phyloP scores from a whole-genome alignment of 139 green algal genomes.

The Dunaliella primolecta region DNA sequence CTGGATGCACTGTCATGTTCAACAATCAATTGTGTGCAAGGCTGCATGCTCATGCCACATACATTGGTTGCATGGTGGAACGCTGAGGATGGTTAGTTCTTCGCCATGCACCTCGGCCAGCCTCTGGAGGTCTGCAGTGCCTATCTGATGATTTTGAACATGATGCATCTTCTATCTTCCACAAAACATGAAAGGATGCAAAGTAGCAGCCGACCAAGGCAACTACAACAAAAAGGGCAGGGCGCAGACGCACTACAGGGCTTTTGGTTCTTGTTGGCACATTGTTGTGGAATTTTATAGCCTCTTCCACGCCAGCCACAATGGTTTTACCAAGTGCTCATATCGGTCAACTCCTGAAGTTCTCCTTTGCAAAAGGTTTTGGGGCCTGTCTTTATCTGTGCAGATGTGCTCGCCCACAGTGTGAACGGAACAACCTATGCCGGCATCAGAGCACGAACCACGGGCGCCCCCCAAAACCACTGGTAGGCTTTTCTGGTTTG shows the following conservation, averaged over 20 bases:
- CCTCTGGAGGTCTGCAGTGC: too few relatives aligned
- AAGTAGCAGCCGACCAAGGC: neutral
- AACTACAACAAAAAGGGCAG: neutral
- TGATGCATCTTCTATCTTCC: too few relatives aligned
- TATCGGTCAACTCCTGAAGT: too few relatives aligned
- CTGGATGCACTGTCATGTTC: too few relatives aligned
- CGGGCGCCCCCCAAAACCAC: constrained; percentile 96
- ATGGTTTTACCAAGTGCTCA: too few relatives aligned
- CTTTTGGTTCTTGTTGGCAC: too few relatives aligned
- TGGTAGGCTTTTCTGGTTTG: constrained; percentile 61
- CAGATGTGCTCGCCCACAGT: constrained; percentile 83
- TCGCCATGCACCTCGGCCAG: too few relatives aligned
- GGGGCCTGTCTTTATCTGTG: constrained; percentile 7
- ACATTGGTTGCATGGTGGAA: neutral
- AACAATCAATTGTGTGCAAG: too few relatives aligned
- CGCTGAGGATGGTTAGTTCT: neutral
- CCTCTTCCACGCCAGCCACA: neutral
- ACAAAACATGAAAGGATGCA: too few relatives aligned
- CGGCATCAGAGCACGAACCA: constrained; percentile 85
- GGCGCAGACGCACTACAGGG: too few relatives aligned
- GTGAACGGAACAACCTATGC: constrained; percentile 98
- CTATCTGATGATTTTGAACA: too few relatives aligned
- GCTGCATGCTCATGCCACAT: neutral
- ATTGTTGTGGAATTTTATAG: neutral
- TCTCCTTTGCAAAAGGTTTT: too few relatives aligned